phyloP scores from a whole-genome alignment of 1,139 yeast species.

The Debaryomyces udenii region DNA sequence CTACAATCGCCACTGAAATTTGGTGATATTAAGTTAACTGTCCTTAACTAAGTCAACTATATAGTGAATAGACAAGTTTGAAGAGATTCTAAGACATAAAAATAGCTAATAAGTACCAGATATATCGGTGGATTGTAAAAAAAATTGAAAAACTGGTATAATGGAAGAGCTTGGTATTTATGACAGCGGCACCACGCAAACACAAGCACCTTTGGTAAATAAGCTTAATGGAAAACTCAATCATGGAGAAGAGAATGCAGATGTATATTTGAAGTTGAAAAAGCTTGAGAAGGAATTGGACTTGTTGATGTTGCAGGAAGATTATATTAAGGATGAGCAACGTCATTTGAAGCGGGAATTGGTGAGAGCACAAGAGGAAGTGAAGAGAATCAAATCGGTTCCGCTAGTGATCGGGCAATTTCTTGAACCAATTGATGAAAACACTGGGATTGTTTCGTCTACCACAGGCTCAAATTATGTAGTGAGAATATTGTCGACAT shows the following conservation, averaged over 20 bases:
- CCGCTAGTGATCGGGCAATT: slow-evolving; percentile 98
- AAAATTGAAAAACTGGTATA: neutral
- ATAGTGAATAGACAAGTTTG: slow-evolving; percentile 3
- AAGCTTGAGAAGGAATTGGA: slow-evolving; percentile 89
- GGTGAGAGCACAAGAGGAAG: slow-evolving; percentile 97
- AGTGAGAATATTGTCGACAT: slow-evolving; percentile 89
- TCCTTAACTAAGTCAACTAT: slow-evolving; percentile 1
- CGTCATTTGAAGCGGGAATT: slow-evolving; percentile 94
- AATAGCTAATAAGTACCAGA: slow-evolving; percentile 1
- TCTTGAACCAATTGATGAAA: slow-evolving; percentile 95
- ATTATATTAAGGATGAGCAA: slow-evolving; percentile 95
- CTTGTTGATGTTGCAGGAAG: slow-evolving; percentile 83
- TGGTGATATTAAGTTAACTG: slow-evolving; percentile 2
- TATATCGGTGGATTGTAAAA: slow-evolving; percentile 3
- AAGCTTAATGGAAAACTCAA: slow-evolving; percentile 15
- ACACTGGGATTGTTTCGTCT: slow-evolving; percentile 94
- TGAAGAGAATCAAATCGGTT: slow-evolving; percentile 93
- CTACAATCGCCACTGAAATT: slow-evolving; percentile 9
- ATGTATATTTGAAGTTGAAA: slow-evolving; percentile 82
- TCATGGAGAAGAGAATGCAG: slow-evolving; percentile 47
- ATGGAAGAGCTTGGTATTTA: slow-evolving; percentile 36
- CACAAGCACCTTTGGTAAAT: slow-evolving; percentile 6
- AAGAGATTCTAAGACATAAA: neutral
- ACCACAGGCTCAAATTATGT: slow-evolving; percentile 98
- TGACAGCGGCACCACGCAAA: slow-evolving; percentile 17